Base-by-base conservation (phyloP, 108 stramenopile genomes). In the Parietichytrium sp. region DNA sequence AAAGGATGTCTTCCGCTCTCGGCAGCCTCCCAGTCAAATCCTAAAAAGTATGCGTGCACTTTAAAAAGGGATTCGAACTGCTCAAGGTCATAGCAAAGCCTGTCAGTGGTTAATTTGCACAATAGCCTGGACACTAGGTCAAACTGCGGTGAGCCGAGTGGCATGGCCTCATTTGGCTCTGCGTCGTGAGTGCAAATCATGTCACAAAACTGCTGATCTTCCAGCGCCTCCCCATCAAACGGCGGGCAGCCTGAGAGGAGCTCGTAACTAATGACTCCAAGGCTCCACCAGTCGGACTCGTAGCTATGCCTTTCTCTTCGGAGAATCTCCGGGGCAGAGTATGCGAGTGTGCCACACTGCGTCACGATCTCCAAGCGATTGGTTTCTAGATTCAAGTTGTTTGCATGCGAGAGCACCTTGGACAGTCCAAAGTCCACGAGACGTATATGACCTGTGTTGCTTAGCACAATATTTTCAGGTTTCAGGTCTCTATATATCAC, bases 241-340 rank as follows among this genome's bases (percentile, higher is more conserved):
- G 86, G 86, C 49, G 80, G 82, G 13, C 48, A 25, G 7, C 81
- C 80, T 4, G 83, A 48, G 49, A 83, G 23, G 54, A 86, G 81
- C 50, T 86, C 86, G 83, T 86, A 83, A 2, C 52, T 53, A 7
- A 86, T 38, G 51, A 87, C 26, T 23, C 86, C 86, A 12, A 87
- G 78, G 33, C 83, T 82, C 86, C 86, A 87, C 86, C 86, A 87
- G 53, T 87, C 86, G n/a, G 84, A 80, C 38, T 55, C 81, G 36
- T 77, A 78, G 49, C 79, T 87, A 51, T 87, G 86, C 16, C 78
- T 72, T 52, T 42, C 61, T 12, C 77, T 84, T 15, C 84, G 79
- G 48, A 87, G 55, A 77, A 87, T 84, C 82, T 87, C 86, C 15
- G 86, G 86, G 13, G 84, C 52, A 81, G 84, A 85, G 82, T 87